Conservation (phyloP, 495 filamentous ascomycete species). For the Hypoxylon rickii region DNA sequence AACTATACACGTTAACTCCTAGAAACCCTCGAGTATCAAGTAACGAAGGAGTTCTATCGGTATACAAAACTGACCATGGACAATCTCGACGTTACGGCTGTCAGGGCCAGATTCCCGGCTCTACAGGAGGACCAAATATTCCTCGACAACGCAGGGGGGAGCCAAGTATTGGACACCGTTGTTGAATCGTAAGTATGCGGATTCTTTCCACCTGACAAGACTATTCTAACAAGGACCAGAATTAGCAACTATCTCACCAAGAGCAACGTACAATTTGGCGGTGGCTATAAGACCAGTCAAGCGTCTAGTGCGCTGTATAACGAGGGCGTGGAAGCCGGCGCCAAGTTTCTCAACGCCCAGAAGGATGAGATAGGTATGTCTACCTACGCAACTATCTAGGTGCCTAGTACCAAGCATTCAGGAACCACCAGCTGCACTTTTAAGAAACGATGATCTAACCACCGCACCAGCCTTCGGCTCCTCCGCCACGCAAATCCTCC, state of each 20-base stretch:
- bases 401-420: no score
- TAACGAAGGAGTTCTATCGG: background rate
- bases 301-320: constrained; percentile 59
- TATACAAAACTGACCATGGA: constrained; percentile 11
- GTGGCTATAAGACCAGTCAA: constrained; percentile 61
- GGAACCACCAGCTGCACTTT: no score
- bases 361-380: constrained; percentile 62
- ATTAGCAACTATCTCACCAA: constrained; percentile 66
- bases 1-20: no score
- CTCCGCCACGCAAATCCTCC: constrained; percentile 73
- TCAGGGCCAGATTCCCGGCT: constrained; percentile 68
- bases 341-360: constrained; percentile 68
- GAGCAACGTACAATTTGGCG: constrained; percentile 75
- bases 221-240: constrained; percentile 40
- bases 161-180: constrained; percentile 66
- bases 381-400: background rate
- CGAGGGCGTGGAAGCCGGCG: constrained; percentile 62
- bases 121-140: constrained; percentile 67
- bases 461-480: constrained; percentile 60
- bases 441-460: no score
- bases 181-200: constrained; percentile 62
- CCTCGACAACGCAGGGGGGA: constrained; percentile 78
- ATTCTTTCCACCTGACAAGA: background rate
- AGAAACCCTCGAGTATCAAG: background rate
- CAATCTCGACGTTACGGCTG: constrained; percentile 54